Conservation (phyloP, 805 yeast species). For the Myxozyma melibiosi region DNA sequence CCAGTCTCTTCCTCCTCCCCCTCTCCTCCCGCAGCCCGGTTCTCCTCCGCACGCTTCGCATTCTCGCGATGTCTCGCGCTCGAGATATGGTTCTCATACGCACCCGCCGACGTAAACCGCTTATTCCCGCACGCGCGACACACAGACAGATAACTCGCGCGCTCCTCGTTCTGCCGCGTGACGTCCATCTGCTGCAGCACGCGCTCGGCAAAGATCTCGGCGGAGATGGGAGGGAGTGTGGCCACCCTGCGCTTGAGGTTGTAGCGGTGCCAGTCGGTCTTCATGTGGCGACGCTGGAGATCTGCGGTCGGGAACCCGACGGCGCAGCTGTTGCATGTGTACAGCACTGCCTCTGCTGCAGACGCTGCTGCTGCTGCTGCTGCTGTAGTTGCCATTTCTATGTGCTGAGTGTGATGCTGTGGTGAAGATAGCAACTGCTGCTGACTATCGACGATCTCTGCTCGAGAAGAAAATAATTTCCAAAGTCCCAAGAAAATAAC, state of each 20-base stretch:
- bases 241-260: slow-evolving; percentile 94
- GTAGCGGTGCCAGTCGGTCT: slow-evolving; percentile 97
- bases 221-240: slow-evolving; percentile 68
- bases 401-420: too few relatives aligned
- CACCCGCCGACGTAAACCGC: slow-evolving; percentile 35
- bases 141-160: slow-evolving; percentile 14
- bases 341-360: slow-evolving; percentile 36
- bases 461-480: too few relatives aligned
- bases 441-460: too few relatives aligned
- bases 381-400: neutral
- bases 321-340: slow-evolving; percentile 88
- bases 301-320: slow-evolving; percentile 80
- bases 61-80: slow-evolving; percentile 34
- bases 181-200: slow-evolving; percentile 47
- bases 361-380: neutral
- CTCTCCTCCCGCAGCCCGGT: neutral
- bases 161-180: slow-evolving; percentile 27
- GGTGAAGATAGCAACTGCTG: too few relatives aligned
- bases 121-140: slow-evolving; percentile 36
- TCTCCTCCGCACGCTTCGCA: slow-evolving; percentile 6
- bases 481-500: too few relatives aligned
- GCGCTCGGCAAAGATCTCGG: slow-evolving; percentile 71
- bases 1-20: neutral
- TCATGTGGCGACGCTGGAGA: slow-evolving; percentile 90
- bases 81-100: slow-evolving; percentile 35